Conservation (phyloP, 805 yeast species). For the Starmerella lactis-condensi region DNA sequence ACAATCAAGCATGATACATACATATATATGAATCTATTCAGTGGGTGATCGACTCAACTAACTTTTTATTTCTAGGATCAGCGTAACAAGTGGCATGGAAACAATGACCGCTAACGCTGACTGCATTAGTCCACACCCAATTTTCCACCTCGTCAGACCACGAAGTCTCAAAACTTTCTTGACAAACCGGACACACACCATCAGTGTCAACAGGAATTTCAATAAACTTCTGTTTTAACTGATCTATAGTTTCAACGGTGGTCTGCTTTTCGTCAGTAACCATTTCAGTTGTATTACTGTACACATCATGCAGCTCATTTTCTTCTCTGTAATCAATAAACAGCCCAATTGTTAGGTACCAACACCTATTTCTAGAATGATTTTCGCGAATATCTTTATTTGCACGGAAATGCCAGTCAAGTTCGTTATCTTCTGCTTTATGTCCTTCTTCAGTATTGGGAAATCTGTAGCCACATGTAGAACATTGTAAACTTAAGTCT, state of each 20-base stretch:
- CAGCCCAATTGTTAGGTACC: conserved; percentile 56
- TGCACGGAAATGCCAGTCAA: conserved; percentile 92
- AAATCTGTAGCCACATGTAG: conserved; percentile 78
- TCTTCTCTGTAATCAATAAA: conserved; percentile 61
- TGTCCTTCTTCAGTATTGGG: conserved; percentile 39
- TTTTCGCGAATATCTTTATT: conserved; percentile 52
- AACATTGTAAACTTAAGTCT: conserved; percentile 64
- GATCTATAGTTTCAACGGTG: neutral
- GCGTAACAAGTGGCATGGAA: conserved; percentile 52
- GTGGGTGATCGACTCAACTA: conserved; percentile 11
- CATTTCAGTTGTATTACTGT: conserved; percentile 18
- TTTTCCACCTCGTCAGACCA: conserved; percentile 61
- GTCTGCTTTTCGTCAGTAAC: conserved; percentile 12
- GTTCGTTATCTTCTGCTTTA: conserved; percentile 40
- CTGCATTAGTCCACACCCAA: conserved; percentile 64
- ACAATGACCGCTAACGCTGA: conserved; percentile 30
- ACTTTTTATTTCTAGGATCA: conserved; percentile 32
- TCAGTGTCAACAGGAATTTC: conserved; percentile 46
- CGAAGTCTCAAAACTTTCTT: conserved; percentile 42
- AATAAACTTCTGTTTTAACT: conserved; percentile 29
- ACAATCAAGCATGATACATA: too few species aligned
- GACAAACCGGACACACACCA: conserved; percentile 54
- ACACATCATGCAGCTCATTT: conserved; percentile 30
- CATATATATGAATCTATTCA: too few species aligned
- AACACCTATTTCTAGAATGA: conserved; percentile 48